Conservation (phyloP, 371 early-diverging fungal species). For the Blakeslea trispora region DNA sequence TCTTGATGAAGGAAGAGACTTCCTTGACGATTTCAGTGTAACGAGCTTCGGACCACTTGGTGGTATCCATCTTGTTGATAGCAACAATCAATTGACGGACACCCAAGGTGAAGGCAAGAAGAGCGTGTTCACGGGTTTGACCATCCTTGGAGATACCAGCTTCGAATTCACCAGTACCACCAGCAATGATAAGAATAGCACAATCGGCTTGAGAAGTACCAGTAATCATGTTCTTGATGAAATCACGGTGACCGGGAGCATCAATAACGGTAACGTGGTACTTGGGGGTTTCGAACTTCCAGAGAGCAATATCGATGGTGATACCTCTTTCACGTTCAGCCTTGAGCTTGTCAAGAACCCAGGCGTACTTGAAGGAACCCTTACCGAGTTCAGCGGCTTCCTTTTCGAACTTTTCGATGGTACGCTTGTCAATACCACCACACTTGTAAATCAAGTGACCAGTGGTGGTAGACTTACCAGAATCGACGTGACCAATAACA, state of each 20-base stretch:
- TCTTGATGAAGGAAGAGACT: conserved; percentile 93
- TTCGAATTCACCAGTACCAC: conserved; percentile 96
- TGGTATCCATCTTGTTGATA: conserved; percentile 99
- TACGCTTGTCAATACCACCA: conserved; percentile 98
- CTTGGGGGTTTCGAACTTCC: conserved; percentile 98
- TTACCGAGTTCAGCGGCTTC: conserved; percentile 97
- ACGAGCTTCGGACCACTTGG: conserved; percentile 93
- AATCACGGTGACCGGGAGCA: conserved; percentile 99
- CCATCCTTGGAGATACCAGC: conserved; percentile 99
- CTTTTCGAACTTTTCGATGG: conserved; percentile 99
- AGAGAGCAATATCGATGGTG: conserved; percentile 96
- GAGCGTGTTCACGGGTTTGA: conserved; percentile 99
- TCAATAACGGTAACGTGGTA: conserved; percentile 96
- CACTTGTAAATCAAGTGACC: conserved; percentile 98
- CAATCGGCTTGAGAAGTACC: conserved; percentile 93
- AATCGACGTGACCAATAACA: conserved; percentile 99
- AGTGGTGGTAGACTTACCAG: conserved; percentile 64
- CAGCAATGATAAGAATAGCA: conserved; percentile 97
- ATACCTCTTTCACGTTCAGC: conserved; percentile 98
- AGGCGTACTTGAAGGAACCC: conserved; percentile 97
- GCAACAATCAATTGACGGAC: conserved; percentile 97
- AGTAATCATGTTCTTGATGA: conserved; percentile 99
- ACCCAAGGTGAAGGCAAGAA: conserved; percentile 96
- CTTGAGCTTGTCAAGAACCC: conserved; percentile 96
- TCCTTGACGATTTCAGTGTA: conserved; percentile 95